Evolutionary conservation across 176 grass and related monocot species (phyloP), one percentile per base, ranked within the genome.

Genomic region (Ensete glaucum): DNA sequence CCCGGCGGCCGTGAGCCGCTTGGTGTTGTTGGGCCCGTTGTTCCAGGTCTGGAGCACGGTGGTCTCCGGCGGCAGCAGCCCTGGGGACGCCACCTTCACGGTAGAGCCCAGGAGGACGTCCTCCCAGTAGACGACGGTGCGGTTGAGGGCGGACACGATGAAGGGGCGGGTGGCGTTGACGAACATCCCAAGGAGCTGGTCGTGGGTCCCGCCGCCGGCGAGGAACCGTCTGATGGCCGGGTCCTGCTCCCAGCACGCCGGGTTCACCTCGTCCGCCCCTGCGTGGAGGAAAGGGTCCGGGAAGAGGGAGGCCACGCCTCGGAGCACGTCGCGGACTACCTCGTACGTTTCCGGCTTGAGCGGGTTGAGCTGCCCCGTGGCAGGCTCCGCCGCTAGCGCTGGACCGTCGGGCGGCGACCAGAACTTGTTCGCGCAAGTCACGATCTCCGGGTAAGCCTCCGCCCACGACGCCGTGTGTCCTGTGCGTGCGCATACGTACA

Each of bases 31-130:
- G 1, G 94, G 79, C 0, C 94, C 88, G 75, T 97, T 89, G 82
- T 97, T 97, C 94, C 94, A 97, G 60, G 94, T 93, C 86, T 93
- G 94, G 55, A 97, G 88, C 73, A 97, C 86, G 57, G 90, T 93
- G 72, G 74, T 93, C 82, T 97, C 90, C 16, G 6, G 78, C 13
- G 94, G 90, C 57, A 97, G 84, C 66, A 73, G 72, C 19, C 23
- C 34, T 72, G 74, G 60, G 5, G 82, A n/a, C 15, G 77, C 49
- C 3, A 93, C 83, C 69, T 82, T 82, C 11, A 89, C 86, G 80
- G 75, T 54, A 34, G 90, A 82, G 2, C 94, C 88, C 16, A 97
- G 81, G 64, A 97, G 78, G 12, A 97, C 82, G 71, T 97, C 94
- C 85, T 97, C 94, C 94, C 94, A 97, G 86, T 93, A 97, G 53